phyloP scores from a whole-genome alignment of 176 grass and related monocot genomes.

The Avena insularis region DNA sequence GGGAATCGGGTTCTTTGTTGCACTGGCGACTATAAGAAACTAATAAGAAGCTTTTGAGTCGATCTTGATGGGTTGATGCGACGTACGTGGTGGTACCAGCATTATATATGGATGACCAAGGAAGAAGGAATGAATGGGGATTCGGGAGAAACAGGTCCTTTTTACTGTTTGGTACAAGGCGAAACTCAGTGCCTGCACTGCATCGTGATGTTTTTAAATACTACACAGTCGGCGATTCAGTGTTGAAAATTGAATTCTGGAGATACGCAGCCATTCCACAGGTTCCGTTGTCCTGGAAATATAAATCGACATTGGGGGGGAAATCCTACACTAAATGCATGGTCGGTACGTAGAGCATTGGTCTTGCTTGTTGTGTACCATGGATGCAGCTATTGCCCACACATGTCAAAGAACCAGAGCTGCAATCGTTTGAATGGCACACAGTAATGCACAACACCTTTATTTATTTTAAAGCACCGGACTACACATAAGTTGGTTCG shows the following conservation, averaged over 20 bases:
- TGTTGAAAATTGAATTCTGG: not conserved
- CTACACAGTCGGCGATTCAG: not conserved
- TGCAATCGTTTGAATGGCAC: too few species aligned
- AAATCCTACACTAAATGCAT: not conserved
- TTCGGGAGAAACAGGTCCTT: not conserved
- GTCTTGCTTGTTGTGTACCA: too few species aligned
- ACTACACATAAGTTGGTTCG: too few species aligned
- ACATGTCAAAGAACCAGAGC: too few species aligned
- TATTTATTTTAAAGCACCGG: too few species aligned
- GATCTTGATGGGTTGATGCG: not conserved
- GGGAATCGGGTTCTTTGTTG: constrained; percentile 1
- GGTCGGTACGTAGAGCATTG: not conserved
- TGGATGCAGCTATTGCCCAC: too few species aligned
- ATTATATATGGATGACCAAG: too few species aligned
- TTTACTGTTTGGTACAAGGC: not conserved
- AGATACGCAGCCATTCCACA: not conserved
- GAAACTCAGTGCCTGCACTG: not conserved
- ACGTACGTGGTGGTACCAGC: too few species aligned
- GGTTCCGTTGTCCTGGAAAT: not conserved
- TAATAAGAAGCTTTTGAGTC: not conserved
- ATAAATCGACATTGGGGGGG: not conserved
- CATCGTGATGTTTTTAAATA: not conserved
- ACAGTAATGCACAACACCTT: too few species aligned
- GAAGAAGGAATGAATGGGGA: too few species aligned
- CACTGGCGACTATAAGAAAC: not conserved